These are phyloP conservation scores for Guyanaporus albipodus DNA, from an alignment of 768 basidiomycete species.

Conservation along the genomic window DNA sequence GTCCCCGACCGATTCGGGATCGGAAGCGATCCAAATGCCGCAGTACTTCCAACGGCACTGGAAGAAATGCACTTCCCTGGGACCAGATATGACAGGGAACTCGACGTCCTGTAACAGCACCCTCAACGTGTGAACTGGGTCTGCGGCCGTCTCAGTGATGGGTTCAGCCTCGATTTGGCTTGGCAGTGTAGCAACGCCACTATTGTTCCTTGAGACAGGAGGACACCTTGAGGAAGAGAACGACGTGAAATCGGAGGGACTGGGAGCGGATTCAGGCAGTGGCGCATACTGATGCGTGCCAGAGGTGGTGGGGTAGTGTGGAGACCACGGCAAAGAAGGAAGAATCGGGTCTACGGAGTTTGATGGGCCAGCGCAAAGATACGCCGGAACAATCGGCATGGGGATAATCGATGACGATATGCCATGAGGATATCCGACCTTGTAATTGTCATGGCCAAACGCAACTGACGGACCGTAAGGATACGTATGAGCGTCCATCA, in stretches of 20 bases:
- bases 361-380: background rate
- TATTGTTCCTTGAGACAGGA: background rate
- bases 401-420: background rate
- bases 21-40: constrained; percentile 17
- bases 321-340: background rate
- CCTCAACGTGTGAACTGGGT: background rate
- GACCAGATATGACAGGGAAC: background rate
- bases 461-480: background rate
- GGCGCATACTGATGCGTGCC: background rate
- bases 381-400: constrained; percentile 7
- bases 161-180: background rate
- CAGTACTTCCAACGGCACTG: constrained; percentile 17
- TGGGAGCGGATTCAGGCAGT: background rate
- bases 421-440: background rate
- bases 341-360: background rate
- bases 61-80: constrained; percentile 9
- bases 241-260: background rate
- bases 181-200: background rate
- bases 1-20: constrained; percentile 8
- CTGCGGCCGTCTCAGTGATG: background rate
- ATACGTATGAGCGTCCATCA: constrained; percentile 2
- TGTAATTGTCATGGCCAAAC: background rate
- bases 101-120: constrained; percentile 9
- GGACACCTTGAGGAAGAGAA: background rate
- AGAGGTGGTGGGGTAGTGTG: background rate